Conservation (phyloP, 495 filamentous ascomycete species). For the Acidomyces sp. region DNA sequence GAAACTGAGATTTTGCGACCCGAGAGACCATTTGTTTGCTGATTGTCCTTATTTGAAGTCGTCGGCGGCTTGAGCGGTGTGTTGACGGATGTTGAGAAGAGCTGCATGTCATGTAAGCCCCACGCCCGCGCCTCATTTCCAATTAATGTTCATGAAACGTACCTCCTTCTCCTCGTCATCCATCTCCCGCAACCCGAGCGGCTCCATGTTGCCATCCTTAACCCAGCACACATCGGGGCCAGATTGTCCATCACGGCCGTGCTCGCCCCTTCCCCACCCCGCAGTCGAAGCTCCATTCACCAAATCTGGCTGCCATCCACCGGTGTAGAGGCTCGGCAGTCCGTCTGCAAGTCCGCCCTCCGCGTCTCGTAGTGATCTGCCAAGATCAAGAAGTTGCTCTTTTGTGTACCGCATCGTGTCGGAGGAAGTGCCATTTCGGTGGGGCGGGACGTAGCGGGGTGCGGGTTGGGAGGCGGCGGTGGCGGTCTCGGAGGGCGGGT, state of each 20-base stretch:
- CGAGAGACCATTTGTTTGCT: slow-evolving; percentile 37
- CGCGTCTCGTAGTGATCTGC: slow-evolving; percentile 43
- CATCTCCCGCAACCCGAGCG: slow-evolving; percentile 64
- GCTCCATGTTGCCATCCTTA: slow-evolving; percentile 52
- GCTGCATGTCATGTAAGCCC: slow-evolving; percentile 29
- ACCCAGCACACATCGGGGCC: slow-evolving; percentile 89
- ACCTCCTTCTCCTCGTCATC: slow-evolving; percentile 76
- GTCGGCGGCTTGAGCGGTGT: slow-evolving; percentile 78
- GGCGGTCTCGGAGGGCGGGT: slow-evolving; percentile 14
- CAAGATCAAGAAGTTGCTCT: slow-evolving; percentile 70
- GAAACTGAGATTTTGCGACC: slow-evolving; percentile 69
- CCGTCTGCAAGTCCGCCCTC: slow-evolving; percentile 44
- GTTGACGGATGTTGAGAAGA: slow-evolving; percentile 78
- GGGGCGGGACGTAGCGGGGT: slow-evolving; percentile 47
- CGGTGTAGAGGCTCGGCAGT: slow-evolving; percentile 55
- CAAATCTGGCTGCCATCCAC: slow-evolving; percentile 62
- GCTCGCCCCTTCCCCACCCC: slow-evolving; percentile 64
- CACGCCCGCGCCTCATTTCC: not conserved
- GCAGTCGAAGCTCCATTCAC: slow-evolving; percentile 48
- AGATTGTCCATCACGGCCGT: slow-evolving; percentile 40
- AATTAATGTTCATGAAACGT: slow-evolving; percentile 16
- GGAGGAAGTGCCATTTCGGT: slow-evolving; percentile 42
- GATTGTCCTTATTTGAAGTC: slow-evolving; percentile 54
- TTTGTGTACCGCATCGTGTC: slow-evolving; percentile 67
- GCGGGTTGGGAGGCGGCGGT: slow-evolving; percentile 33